Evolutionary conservation across 2,329 filamentous ascomycete genomes (phyloP).

Genomic region (Fonsecaea nubica): DNA sequence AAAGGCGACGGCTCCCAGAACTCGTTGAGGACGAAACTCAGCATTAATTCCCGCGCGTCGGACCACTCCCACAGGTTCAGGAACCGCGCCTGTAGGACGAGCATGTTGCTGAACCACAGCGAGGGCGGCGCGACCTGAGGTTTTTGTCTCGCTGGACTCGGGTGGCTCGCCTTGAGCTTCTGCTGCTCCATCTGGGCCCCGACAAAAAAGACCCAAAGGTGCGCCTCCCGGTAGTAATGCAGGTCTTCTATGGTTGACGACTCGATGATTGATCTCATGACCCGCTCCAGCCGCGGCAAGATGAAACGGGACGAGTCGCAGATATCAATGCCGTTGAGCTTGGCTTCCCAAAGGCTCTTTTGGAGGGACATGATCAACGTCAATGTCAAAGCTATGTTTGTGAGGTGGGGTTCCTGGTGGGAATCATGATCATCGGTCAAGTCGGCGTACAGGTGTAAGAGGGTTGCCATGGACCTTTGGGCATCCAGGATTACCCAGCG

Average conservation of each 20-base stretch:
- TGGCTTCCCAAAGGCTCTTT: background rate
- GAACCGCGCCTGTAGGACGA: background rate
- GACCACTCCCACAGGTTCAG: background rate
- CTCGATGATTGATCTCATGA: background rate
- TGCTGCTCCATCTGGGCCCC: conserved; percentile 1
- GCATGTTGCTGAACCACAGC: background rate
- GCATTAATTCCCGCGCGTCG: background rate
- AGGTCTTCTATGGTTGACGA: background rate
- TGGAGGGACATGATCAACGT: conserved; percentile 2
- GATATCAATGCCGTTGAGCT: background rate
- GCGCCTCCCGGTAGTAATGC: background rate
- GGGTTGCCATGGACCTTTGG: background rate
- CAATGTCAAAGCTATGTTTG: background rate
- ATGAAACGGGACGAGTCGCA: background rate
- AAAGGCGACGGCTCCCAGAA: background rate
- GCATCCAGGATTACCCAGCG: background rate
- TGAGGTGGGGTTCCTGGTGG: background rate
- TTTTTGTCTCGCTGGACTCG: background rate
- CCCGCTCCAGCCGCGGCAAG: background rate
- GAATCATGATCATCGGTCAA: background rate
- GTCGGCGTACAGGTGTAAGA: background rate
- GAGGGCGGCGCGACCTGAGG: background rate
- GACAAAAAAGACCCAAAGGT: conserved; percentile 1
- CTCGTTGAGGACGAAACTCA: background rate
- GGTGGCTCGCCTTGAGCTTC: background rate